These are phyloP conservation scores for Neonectria sp. DNA, from an alignment of 2,329 filamentous ascomycete species.

Conservation along the genomic window DNA sequence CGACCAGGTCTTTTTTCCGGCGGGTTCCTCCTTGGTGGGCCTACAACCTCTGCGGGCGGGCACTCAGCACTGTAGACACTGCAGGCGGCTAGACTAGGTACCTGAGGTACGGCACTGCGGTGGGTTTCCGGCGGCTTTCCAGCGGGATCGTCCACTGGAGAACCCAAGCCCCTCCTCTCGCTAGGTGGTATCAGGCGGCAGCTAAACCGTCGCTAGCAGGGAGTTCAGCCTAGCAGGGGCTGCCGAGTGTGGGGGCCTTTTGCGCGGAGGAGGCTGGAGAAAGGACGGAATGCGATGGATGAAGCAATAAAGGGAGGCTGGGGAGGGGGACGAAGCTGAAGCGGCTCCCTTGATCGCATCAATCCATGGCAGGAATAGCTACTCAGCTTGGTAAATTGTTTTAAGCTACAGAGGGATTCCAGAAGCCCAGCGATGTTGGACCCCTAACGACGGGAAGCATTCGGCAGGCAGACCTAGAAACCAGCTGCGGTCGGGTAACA, in stretches of 20 bases:
- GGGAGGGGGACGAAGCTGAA: slow-evolving; percentile 14
- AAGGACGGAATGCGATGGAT: slow-evolving; percentile 31
- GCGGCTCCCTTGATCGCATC: too few species aligned
- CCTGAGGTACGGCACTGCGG: not conserved
- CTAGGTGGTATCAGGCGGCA: not conserved
- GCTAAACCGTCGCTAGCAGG: slow-evolving; percentile 1
- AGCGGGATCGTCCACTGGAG: slow-evolving; percentile 20
- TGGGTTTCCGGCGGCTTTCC: not conserved
- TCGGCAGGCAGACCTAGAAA: not conserved
- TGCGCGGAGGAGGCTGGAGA: slow-evolving; percentile 36
- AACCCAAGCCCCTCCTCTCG: slow-evolving; percentile 4
- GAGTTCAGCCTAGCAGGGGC: slow-evolving; percentile 4
- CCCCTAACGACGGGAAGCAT: too few species aligned
- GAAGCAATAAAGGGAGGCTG: slow-evolving; percentile 20
- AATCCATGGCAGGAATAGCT: not conserved
- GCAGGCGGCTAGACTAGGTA: not conserved
- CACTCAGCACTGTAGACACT: not conserved
- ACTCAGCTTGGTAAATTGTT: not conserved
- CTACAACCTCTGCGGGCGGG: slow-evolving; percentile 2
- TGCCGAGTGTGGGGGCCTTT: not conserved
- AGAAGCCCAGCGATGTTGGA: not conserved
- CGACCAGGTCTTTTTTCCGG: slow-evolving; percentile 7
- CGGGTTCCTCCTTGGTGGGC: slow-evolving; percentile 19
- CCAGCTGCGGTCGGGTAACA: not conserved
- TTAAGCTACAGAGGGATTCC: not conserved